Conservation (phyloP, 805 yeast species). For the Priceomyces haplophilus region DNA sequence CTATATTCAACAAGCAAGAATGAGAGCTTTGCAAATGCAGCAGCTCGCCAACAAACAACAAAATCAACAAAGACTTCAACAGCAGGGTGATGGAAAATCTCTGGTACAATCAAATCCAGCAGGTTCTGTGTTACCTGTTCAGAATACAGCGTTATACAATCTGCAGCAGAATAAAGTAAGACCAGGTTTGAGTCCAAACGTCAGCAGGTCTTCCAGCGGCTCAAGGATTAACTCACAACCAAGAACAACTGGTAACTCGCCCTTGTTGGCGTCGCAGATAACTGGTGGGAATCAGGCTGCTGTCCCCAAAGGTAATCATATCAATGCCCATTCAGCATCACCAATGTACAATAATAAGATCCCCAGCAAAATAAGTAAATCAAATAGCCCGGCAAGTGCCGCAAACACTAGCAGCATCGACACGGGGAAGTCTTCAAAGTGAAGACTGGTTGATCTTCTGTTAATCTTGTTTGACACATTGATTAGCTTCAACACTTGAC, state of each 20-base stretch:
- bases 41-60: slow-evolving; percentile 21
- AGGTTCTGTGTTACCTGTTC: neutral
- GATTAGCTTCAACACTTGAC: slow-evolving; percentile 1
- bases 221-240: slow-evolving; percentile 6
- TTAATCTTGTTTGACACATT: slow-evolving; percentile 4
- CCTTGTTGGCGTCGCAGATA: slow-evolving; percentile 10
- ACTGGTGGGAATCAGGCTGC: slow-evolving; percentile 1
- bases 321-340: slow-evolving; percentile 2
- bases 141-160: neutral
- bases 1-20: slow-evolving; percentile 48
- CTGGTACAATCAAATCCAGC: neutral
- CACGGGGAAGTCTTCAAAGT: slow-evolving; percentile 3
- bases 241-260: slow-evolving; percentile 7
- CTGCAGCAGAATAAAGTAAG: slow-evolving; percentile 1
- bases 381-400: slow-evolving; percentile 1
- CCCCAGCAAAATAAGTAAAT: neutral
- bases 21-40: slow-evolving; percentile 42
- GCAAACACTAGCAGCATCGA: slow-evolving; percentile 1
- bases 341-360: slow-evolving; percentile 6
- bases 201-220: slow-evolving; percentile 1
- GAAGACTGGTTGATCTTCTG: slow-evolving; percentile 3
- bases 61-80: slow-evolving; percentile 9
- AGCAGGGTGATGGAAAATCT: neutral
- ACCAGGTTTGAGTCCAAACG: slow-evolving; percentile 1
- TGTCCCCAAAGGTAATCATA: neutral